Evolutionary conservation across 208 protist genomes (phyloP).

Genomic region (Trypanosoma boissoni): DNA sequence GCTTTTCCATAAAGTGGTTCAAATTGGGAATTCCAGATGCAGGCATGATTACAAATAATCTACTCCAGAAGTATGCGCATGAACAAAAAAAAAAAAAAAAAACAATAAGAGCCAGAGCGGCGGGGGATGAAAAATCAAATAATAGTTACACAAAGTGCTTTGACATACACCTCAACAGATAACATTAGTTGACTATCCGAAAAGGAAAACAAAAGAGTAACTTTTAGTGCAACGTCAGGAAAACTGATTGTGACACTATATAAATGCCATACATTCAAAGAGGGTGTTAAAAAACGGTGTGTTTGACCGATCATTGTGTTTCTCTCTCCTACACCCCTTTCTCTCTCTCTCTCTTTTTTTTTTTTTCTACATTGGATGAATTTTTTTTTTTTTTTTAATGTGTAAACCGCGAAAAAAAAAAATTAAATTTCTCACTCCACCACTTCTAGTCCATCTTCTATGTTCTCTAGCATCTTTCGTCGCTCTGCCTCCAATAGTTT

Average conservation of each 20-base stretch:
- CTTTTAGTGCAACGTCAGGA: too few relatives aligned
- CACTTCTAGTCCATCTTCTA: conserved; percentile 77
- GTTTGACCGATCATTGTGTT: not conserved
- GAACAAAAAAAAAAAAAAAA: not conserved
- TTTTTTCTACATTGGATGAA: not conserved
- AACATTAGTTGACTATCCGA: not conserved
- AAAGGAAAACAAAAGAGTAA: conserved; percentile 18
- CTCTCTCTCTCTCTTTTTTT: conserved; percentile 1
- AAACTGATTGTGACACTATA: too few relatives aligned
- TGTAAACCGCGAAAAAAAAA: conserved; percentile 1
- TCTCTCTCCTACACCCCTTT: not conserved
- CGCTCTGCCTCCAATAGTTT: conserved; percentile 51
- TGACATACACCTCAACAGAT: not conserved
- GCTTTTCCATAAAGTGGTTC: conserved; percentile 94
- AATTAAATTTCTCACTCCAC: conserved; percentile 27
- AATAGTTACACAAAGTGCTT: conserved; percentile 10
- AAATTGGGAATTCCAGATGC: conserved; percentile 77
- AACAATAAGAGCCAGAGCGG: conserved; percentile 1
- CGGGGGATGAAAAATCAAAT: conserved; percentile 9
- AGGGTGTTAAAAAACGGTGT: not conserved
- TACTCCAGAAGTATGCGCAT: conserved; percentile 45
- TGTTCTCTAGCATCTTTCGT: conserved; percentile 64
- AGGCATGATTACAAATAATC: conserved; percentile 30
- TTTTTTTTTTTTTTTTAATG: not conserved
- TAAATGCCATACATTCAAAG: not conserved